phyloP scores from a whole-genome alignment of 306 rosid genomes.

The Fragaria iinumae region DNA sequence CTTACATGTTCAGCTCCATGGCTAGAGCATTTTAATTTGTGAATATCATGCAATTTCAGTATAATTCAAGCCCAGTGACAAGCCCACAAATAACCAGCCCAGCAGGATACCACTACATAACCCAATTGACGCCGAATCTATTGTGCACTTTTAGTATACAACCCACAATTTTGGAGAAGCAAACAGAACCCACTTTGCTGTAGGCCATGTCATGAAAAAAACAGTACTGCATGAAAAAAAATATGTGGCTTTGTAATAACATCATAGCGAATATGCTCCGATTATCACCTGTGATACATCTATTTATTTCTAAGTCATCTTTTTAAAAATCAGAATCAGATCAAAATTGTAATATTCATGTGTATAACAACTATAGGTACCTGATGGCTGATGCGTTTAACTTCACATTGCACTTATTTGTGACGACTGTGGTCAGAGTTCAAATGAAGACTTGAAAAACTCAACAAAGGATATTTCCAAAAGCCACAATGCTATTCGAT shows the following conservation, averaged over 20 bases:
- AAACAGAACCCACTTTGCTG: not conserved
- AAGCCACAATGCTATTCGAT: not conserved
- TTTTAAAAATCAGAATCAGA: too few species aligned
- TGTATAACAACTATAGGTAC: too few species aligned
- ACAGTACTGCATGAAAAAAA: too few species aligned
- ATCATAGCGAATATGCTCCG: not conserved
- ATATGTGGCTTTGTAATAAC: not conserved
- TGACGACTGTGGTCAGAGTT: not conserved
- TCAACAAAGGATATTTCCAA: not conserved
- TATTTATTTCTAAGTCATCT: too few species aligned
- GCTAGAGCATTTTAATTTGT: slow-evolving; percentile 56
- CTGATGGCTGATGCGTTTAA: too few species aligned
- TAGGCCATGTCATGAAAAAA: too few species aligned
- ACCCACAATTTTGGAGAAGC: too few species aligned
- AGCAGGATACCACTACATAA: too few species aligned
- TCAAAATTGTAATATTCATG: too few species aligned
- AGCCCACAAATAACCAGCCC: too few species aligned
- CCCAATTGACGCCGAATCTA: too few species aligned
- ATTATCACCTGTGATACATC: not conserved
- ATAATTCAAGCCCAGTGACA: too few species aligned
- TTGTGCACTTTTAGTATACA: not conserved
- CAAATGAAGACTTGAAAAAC: not conserved
- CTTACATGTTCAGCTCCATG: slow-evolving; percentile 75
- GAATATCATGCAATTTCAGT: not conserved
- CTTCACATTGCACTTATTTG: not conserved